Evolutionary conservation across 345 rosid species (phyloP), one percentile per base, ranked within the genome.

Genomic region (Dimocarpus longan): DNA sequence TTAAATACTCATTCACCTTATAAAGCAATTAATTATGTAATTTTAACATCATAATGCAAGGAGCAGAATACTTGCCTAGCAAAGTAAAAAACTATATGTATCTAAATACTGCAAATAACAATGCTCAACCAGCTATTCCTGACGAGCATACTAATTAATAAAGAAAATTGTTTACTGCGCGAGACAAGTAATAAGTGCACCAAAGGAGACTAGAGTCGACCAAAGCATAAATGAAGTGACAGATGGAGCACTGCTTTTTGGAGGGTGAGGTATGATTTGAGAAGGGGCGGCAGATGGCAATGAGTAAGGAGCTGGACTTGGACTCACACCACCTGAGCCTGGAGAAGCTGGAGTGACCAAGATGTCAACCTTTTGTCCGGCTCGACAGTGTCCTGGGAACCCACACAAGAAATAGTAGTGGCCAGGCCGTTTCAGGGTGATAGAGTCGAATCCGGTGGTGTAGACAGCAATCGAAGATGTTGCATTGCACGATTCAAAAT

Each of bases 351-450:
- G 66, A 22, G 32, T 60, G 32, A 65, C 68, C 42, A 65, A 8
- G 42, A 65, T 65, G 6, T 28, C 19, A 26, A 65, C 8, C 68
- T 65, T 65, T 22, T 65, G 68, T 26, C 68, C 68, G 15, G 68
- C 68, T 65, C 28, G 40, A 32, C 68, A 65, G 68, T 65, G 68
- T 10, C 68, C 68, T 2, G 42, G 68, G 42, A 65, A 65, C 16
- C 68, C 68, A 15, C 68, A 65, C 19, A 65, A 15, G 42, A 10
- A 65, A 32, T 65, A 65, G 42, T 65, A 65, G 68, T 65, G 68
- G 9, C 68, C 68, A 65, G 68, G 68, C 42, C 68, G 12, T 24
- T 65, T 65, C 8, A 65, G 42, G 4, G 42, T 32, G 19, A 65
- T 65, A 13, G 65, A 60, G 28, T 60, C 65, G 9, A 28, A 60